Conservation (phyloP, 129 eudicot species). For the Calendula officinalis region DNA sequence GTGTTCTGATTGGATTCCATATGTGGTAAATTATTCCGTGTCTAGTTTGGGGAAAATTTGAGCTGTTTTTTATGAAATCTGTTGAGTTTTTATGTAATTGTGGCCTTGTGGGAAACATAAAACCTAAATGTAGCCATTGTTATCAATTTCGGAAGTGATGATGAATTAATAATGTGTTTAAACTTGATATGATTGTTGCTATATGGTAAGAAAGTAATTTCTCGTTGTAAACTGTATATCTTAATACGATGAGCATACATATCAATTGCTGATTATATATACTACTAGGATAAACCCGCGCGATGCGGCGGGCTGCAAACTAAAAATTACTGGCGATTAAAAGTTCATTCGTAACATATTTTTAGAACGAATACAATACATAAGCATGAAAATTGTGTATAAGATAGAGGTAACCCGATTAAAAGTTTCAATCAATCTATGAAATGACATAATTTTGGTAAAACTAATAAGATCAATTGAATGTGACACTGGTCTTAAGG, state of each 20-base stretch:
- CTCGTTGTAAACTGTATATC: background rate
- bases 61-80: background rate
- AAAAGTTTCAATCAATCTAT: too few relatives aligned
- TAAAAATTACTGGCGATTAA: too few relatives aligned
- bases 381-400: too few relatives aligned
- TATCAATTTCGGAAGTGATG: too few relatives aligned
- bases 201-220: background rate
- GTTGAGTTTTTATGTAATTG: background rate
- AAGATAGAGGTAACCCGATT: too few relatives aligned
- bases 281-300: background rate
- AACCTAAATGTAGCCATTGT: background rate
- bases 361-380: too few relatives aligned
- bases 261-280: background rate
- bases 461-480: too few relatives aligned
- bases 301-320: too few relatives aligned
- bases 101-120: background rate
- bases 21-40: background rate
- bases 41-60: background rate
- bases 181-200: background rate
- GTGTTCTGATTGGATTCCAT: conserved; percentile 4
- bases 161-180: background rate
- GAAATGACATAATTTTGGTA: too few relatives aligned
- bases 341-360: too few relatives aligned
- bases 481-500: too few relatives aligned
- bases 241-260: background rate